These are phyloP conservation scores for Boletus sp. DNA, from an alignment of 1,284 basidiomycete genomes.

Conservation along the genomic window DNA sequence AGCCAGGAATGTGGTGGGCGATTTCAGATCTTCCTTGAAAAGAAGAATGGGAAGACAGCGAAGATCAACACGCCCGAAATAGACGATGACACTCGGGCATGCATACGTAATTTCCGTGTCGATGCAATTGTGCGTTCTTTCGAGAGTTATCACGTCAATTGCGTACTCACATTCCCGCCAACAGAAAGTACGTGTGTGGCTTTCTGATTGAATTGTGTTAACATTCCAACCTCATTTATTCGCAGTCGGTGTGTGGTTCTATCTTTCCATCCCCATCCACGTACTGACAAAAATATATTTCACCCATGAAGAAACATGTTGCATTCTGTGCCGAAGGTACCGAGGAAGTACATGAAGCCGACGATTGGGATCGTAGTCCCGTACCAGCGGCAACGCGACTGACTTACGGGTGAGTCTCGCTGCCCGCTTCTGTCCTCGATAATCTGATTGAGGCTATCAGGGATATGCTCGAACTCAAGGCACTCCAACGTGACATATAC, in stretches of 20 bases:
- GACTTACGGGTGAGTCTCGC: slow-evolving; percentile 49
- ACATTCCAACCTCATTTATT: background rate
- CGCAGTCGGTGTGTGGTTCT: slow-evolving; percentile 14
- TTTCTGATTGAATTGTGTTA: background rate
- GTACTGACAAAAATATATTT: slow-evolving; percentile 4
- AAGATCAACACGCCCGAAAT: slow-evolving; percentile 11
- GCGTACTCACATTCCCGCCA: slow-evolving; percentile 1
- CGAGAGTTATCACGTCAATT: background rate
- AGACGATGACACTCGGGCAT: slow-evolving; percentile 22
- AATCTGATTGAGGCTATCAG: slow-evolving; percentile 32
- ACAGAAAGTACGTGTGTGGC: slow-evolving; percentile 22
- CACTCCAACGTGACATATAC: slow-evolving; percentile 57
- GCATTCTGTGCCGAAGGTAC: slow-evolving; percentile 51
- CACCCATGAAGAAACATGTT: slow-evolving; percentile 46
- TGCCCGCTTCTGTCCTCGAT: background rate
- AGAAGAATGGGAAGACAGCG: slow-evolving; percentile 14
- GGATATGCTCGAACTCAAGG: slow-evolving; percentile 62
- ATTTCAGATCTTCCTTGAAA: slow-evolving; percentile 28
- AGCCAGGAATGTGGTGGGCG: slow-evolving; percentile 24
- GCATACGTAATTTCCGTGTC: slow-evolving; percentile 29
- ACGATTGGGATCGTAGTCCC: slow-evolving; percentile 70
- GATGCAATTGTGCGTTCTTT: slow-evolving; percentile 19
- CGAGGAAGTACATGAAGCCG: slow-evolving; percentile 58
- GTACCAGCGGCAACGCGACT: slow-evolving; percentile 49
- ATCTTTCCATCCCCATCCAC: background rate